Conservation (phyloP, 2,329 filamentous ascomycete species). For the Geosmithia morbida region DNA sequence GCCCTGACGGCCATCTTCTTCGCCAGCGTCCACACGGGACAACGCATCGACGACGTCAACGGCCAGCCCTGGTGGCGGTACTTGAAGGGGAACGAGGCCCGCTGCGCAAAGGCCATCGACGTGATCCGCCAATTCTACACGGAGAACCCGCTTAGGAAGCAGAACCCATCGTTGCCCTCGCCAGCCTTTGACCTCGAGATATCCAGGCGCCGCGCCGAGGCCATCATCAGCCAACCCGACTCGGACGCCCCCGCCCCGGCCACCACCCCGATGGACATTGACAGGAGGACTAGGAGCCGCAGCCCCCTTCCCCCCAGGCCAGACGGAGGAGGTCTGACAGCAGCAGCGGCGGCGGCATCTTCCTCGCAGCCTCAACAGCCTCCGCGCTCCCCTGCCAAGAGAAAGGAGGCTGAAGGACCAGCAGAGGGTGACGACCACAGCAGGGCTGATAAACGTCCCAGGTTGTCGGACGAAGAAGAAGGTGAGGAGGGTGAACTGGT, state of each 20-base stretch:
- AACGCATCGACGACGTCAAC: conserved; percentile 62
- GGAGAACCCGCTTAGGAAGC: conserved; percentile 47
- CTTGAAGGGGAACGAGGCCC: conserved; percentile 54
- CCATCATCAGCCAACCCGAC: conserved; percentile 23
- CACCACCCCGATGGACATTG: conserved; percentile 31
- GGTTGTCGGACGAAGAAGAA: conserved; percentile 31
- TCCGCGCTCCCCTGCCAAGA: conserved; percentile 23
- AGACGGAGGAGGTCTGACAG: conserved; percentile 9
- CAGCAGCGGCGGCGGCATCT: neutral
- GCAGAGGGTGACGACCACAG: conserved; percentile 16
- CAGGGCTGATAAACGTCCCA: conserved; percentile 26
- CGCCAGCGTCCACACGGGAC: conserved; percentile 58
- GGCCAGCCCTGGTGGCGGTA: conserved; percentile 80
- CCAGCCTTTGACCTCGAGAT: conserved; percentile 41
- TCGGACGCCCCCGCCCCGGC: conserved; percentile 32
- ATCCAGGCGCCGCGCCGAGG: conserved; percentile 35
- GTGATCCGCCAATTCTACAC: conserved; percentile 57
- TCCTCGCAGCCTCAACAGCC: conserved; percentile 22
- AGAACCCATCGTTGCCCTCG: conserved; percentile 36
- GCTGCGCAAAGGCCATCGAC: conserved; percentile 60
- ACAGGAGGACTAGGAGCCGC: conserved; percentile 15
- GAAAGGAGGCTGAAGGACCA: conserved; percentile 21
- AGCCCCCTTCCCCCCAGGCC: neutral
- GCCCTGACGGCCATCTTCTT: conserved; percentile 81
- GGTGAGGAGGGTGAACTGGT: conserved; percentile 34